Evolutionary conservation across 208 protist species (phyloP).

Genomic region (Trypanosoma cruzi): DNA sequence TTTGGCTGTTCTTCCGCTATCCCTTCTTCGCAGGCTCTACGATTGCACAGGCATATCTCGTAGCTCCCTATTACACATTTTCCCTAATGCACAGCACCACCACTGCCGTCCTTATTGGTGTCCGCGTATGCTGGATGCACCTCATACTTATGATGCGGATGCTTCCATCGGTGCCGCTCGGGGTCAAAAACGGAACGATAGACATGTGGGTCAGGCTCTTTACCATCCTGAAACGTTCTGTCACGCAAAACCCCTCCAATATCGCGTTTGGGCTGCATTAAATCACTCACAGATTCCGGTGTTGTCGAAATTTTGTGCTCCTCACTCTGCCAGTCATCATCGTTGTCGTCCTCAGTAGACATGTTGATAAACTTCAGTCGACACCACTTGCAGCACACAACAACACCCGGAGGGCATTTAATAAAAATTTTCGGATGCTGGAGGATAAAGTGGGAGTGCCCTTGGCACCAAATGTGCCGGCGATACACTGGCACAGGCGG

Average conservation of each 20-base stretch:
- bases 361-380: constrained; percentile 92
- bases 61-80: neutral
- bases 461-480: constrained; percentile 88
- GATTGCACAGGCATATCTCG: neutral
- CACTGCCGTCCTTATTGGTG: constrained; percentile 30
- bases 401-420: constrained; percentile 77
- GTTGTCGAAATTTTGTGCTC: constrained; percentile 89
- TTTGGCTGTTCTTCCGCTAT: neutral
- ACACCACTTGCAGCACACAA: constrained; percentile 89
- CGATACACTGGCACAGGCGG: constrained; percentile 88
- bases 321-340: constrained; percentile 88
- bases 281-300: constrained; percentile 72
- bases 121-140: constrained; percentile 78
- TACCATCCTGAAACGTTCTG: constrained; percentile 76
- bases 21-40: neutral
- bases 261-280: constrained; percentile 80
- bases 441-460: constrained; percentile 76
- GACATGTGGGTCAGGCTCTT: constrained; percentile 76
- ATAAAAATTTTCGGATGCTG: constrained; percentile 92
- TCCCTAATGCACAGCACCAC: constrained; percentile 10
- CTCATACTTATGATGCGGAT: constrained; percentile 77
- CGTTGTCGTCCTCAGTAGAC: constrained; percentile 84
- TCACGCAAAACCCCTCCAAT: constrained; percentile 76
- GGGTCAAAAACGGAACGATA: constrained; percentile 87
- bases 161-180: constrained; percentile 82